Base-by-base conservation (phyloP, 805 yeast genomes). In the Suhomyces kilbournensis region DNA sequence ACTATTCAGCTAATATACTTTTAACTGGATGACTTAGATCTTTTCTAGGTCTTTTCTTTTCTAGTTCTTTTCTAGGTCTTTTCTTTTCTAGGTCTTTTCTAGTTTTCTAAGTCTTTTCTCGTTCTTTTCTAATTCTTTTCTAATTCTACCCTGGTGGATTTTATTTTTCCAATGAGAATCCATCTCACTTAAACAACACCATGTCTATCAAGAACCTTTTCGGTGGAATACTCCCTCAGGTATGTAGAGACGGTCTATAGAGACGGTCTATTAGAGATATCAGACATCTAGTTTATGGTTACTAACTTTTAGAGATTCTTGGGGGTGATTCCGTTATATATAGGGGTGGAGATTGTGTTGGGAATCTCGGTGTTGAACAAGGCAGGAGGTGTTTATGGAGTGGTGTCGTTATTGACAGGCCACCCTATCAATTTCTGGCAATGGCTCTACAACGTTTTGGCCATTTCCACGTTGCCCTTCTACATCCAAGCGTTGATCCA, bases 331-430 rank as follows among this genome's bases (percentile, higher is more conserved):
- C 97, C 98, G 4, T 78, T 93, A 23, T 90, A 87, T 63, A 77
- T 88, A 22, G 98, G 97, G 12, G 96, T 91, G 22, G 98, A 93
- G 67, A 67, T 90, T 1, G 81, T 87, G 19, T 75, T 91, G 4
- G 86, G 89, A 1, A 75, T 88, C 35, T 87, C 92, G 14, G 79
- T 91, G 35, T 77, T 92, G 56, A 93, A 93, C 73, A 92, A 92
- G 66, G 89, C 92, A 58, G 84, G 96, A 53, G 97, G 98, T 8
- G 75, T 84, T 19, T 93, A 86, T 68, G 99, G 97, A 26, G 74
- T 93, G 34, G 72, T 91, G 20, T 91, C 97, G 0, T 67, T 93
- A 23, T 80, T 93, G 62, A 92, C 97, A 0, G 94, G 97, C 1
- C 97, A 92, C 64, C 94, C 94, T 2, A 76, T 92, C 51, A 85